A percentile compares a stretch with the other conserved stretches of the same genome.
These are phyloP conservation scores for Yamadazyma insecticola DNA, from an alignment of 805 yeast genomes.

Conservation along the genomic window DNA sequence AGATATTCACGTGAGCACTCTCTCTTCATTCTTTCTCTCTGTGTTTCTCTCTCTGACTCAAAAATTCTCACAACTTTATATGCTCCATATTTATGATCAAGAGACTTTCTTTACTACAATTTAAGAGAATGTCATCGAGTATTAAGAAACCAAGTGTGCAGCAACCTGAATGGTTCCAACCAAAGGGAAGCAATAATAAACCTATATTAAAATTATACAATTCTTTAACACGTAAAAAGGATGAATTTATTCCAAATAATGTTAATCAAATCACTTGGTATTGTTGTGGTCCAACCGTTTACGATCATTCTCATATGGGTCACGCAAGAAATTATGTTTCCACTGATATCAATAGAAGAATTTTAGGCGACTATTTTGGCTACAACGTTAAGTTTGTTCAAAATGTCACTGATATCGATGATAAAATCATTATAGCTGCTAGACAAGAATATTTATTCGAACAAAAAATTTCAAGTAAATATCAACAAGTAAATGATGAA, in stretches of 20 bases:
- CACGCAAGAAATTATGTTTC: conserved; percentile 97
- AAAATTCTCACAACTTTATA: too few species aligned
- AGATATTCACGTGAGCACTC: too few species aligned
- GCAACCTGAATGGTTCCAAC: conserved; percentile 37
- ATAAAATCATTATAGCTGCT: conserved; percentile 91
- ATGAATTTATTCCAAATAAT: conserved; percentile 65
- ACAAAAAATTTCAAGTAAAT: conserved; percentile 37
- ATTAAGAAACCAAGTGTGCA: conserved; percentile 24
- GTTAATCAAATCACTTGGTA: conserved; percentile 82
- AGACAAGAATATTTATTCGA: conserved; percentile 83
- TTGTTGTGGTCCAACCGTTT: conserved; percentile 98
- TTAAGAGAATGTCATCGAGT: conserved; percentile 14
- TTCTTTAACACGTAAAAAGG: conserved; percentile 78
- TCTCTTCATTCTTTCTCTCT: too few species aligned
- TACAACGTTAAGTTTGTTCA: conserved; percentile 86
- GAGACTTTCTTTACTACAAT: too few species aligned
- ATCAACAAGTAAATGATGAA: conserved; percentile 24
- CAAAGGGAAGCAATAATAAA: conserved; percentile 6
- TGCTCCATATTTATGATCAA: too few species aligned
- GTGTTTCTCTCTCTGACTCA: too few species aligned
- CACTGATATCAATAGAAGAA: conserved; percentile 86
- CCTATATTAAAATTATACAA: conserved; percentile 63
- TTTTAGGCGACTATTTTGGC: conserved; percentile 87
- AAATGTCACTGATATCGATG: conserved; percentile 98
- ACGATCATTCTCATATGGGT: conserved; percentile 96